Evolutionary conservation across 1,284 basidiomycete species (phyloP).

Genomic region (Boletellus deceptivus): DNA sequence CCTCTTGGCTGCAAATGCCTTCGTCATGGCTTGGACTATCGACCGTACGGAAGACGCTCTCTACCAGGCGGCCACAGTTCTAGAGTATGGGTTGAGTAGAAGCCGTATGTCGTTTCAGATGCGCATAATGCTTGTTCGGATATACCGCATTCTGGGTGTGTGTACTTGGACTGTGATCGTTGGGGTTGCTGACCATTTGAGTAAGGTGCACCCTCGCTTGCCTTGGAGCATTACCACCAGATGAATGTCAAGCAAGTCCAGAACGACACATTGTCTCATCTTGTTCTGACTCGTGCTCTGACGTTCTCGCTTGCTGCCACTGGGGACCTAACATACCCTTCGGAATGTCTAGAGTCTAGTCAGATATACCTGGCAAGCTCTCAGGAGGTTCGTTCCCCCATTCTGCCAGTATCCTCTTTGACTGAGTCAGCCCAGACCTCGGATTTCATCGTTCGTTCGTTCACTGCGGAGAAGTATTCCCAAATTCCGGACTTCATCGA

Average conservation of each 20-base stretch:
- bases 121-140: slow-evolving; percentile 69
- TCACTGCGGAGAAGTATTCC: slow-evolving; percentile 74
- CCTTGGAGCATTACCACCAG: slow-evolving; percentile 72
- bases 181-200: slow-evolving; percentile 2
- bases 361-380: slow-evolving; percentile 77
- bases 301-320: slow-evolving; percentile 72
- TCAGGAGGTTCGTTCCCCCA: slow-evolving; percentile 53
- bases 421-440: slow-evolving; percentile 52
- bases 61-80: slow-evolving; percentile 57
- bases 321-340: slow-evolving; percentile 67
- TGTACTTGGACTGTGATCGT: slow-evolving; percentile 3
- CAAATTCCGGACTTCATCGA: slow-evolving; percentile 82
- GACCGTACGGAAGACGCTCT: slow-evolving; percentile 56
- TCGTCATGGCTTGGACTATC: slow-evolving; percentile 63
- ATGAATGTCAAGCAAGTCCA: slow-evolving; percentile 82
- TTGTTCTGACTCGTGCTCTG: slow-evolving; percentile 73
- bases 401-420: slow-evolving; percentile 4
- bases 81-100: slow-evolving; percentile 71
- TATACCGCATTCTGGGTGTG: slow-evolving; percentile 76
- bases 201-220: slow-evolving; percentile 64
- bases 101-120: slow-evolving; percentile 78
- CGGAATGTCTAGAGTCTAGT: slow-evolving; percentile 73
- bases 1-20: slow-evolving; percentile 67
- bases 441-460: slow-evolving; percentile 75
- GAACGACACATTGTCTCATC: slow-evolving; percentile 81